phyloP scores from a whole-genome alignment of 208 protist species.

The Giardia duodenalis region DNA sequence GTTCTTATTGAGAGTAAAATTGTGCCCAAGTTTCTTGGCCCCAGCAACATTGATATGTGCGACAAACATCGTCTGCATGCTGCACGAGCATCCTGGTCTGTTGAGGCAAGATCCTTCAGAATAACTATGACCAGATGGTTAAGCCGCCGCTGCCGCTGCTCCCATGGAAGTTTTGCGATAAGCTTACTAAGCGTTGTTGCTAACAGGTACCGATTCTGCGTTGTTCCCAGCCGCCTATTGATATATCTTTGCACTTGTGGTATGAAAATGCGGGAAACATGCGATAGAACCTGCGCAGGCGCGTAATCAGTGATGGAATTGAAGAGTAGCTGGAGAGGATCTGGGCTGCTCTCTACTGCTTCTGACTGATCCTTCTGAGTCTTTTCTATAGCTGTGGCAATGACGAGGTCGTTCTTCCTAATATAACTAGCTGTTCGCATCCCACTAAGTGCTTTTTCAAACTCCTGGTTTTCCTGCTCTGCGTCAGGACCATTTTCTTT shows the following conservation, averaged over 20 bases:
- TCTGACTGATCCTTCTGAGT: neutral
- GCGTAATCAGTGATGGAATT: neutral
- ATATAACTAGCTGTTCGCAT: neutral
- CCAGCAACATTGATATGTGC: neutral
- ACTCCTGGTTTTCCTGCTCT: neutral
- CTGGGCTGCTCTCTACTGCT: too few species aligned
- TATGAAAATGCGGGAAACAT: neutral
- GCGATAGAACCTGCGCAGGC: neutral
- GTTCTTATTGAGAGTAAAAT: neutral
- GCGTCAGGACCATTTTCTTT: too few species aligned
- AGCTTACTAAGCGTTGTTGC: neutral
- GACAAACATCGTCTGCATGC: neutral
- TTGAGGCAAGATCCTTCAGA: neutral
- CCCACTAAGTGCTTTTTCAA: neutral
- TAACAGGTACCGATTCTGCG: neutral
- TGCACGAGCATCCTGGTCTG: neutral
- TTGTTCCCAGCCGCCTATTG: neutral
- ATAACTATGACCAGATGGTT: neutral
- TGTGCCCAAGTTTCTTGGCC: neutral
- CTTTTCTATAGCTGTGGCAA: neutral
- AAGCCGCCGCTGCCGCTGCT: neutral
- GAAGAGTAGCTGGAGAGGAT: neutral
- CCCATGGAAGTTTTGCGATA: neutral
- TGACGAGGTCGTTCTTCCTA: neutral
- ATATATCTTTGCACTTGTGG: neutral